These are phyloP conservation scores for Penicillium expansum DNA, from an alignment of 2,329 filamentous ascomycete species.

Conservation along the genomic window DNA sequence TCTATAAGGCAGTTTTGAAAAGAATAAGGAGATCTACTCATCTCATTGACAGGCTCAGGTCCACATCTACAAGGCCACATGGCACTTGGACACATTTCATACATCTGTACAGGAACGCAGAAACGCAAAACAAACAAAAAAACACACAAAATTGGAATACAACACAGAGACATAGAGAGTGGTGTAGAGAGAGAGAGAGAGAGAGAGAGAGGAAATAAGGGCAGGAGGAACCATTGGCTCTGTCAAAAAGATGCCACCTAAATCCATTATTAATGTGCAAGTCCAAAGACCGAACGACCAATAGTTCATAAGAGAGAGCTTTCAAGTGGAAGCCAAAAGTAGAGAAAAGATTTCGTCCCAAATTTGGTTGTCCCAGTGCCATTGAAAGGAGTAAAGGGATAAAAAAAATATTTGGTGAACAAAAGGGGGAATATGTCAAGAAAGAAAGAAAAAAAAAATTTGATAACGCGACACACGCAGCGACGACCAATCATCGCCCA, in stretches of 20 bases:
- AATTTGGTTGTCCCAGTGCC: slow-evolving; percentile 22
- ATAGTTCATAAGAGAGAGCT: slow-evolving; percentile 18
- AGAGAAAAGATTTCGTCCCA: slow-evolving; percentile 19
- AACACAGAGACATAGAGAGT: slow-evolving; percentile 6
- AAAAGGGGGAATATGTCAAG: slow-evolving; percentile 38
- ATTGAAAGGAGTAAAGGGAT: slow-evolving; percentile 16
- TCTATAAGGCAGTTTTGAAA: not conserved
- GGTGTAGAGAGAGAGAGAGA: slow-evolving; percentile 1
- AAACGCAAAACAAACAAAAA: not conserved
- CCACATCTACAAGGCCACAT: slow-evolving; percentile 6
- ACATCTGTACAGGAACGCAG: slow-evolving; percentile 20
- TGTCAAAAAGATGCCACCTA: slow-evolving; percentile 19
- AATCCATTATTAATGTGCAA: slow-evolving; percentile 21
- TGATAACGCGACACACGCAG: slow-evolving; percentile 19
- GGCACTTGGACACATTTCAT: slow-evolving; percentile 7
- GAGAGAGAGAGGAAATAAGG: slow-evolving; percentile 8
- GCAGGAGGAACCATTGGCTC: slow-evolving; percentile 13
- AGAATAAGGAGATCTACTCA: slow-evolving; percentile 15
- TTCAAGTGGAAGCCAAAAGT: slow-evolving; percentile 9
- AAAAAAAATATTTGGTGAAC: slow-evolving; percentile 26
- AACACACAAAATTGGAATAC: not conserved
- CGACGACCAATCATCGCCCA: slow-evolving; percentile 10
- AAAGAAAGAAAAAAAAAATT: slow-evolving; percentile 23
- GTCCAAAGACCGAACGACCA: slow-evolving; percentile 17
- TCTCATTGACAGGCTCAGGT: slow-evolving; percentile 18